Conservation (phyloP, 169 alveolate species). For the Haemoproteus tartakovskyi region DNA sequence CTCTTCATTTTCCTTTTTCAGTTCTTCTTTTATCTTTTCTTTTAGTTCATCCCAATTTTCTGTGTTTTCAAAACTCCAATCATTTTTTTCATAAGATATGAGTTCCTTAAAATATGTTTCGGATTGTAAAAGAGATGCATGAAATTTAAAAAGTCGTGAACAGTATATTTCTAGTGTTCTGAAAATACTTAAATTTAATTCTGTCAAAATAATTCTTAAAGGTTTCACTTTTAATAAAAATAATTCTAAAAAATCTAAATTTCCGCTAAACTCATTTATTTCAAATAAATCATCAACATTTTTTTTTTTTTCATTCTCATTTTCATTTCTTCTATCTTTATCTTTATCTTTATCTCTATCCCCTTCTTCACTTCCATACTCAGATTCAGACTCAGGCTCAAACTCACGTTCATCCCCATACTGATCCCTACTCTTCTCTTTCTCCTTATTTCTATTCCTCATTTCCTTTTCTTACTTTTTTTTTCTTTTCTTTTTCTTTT, state of each 20-base stretch:
- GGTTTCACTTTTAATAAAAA: constrained; percentile 46
- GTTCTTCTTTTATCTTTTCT: neutral
- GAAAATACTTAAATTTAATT: constrained; percentile 22
- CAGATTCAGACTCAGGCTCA: too few relatives aligned
- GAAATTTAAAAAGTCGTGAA: constrained; percentile 20
- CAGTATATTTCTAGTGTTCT: constrained; percentile 59
- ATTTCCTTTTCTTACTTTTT: too few relatives aligned
- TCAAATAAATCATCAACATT: constrained; percentile 1
- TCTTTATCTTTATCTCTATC: neutral
- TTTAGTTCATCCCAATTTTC: neutral
- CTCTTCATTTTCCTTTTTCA: constrained; percentile 3
- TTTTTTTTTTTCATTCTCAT: constrained; percentile 1
- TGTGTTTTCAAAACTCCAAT: neutral
- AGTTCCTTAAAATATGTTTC: constrained; percentile 9
- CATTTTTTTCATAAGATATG: constrained; percentile 33
- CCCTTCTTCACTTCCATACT: too few relatives aligned
- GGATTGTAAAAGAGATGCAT: constrained; percentile 5
- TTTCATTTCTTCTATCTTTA: neutral
- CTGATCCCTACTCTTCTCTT: too few relatives aligned
- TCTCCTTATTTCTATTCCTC: neutral
- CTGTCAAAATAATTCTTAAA: constrained; percentile 36
- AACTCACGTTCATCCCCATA: too few relatives aligned
- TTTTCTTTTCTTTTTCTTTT: neutral
- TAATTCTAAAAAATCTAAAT: constrained; percentile 35
- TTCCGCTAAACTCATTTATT: constrained; percentile 64